Base-by-base conservation (phyloP, 768 basidiomycete genomes). In the Lepiota venenata region DNA sequence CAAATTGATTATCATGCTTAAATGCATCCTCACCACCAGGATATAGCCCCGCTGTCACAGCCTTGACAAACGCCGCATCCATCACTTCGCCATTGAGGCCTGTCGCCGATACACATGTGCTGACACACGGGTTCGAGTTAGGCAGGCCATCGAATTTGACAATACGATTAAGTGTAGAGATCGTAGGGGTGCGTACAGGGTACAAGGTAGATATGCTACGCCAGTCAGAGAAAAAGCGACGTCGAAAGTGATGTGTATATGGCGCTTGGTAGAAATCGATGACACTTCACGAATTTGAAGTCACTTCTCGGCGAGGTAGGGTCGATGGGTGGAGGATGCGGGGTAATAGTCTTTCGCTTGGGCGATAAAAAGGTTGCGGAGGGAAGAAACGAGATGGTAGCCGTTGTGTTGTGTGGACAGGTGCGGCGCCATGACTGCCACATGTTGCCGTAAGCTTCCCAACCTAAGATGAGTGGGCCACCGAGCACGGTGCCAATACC, bases 211-310 rank as follows among this genome's bases (percentile, higher is more conserved):
- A 82, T 55, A 98, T 85, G 0, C 88, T 90, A 16, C 95, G 77
- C 91, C 93, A 97, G 69, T 99, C 96, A 14, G 91, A 92, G 80
- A 97, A 98, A 70, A 97, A 98, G 69, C 93, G 94, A 10, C 95
- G 94, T 65, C 98, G 97, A 25, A 80, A 79, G 63, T 89, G 85
- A 60, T 88, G 93, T n/a, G 88, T 85, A 71, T 91, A 88, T 0
- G 96, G 93, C 32, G 82, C 74, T 29, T 72, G 63, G 69, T 96
- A 99, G 64, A 89, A 94, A 63, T 95, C 85, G 57, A 83, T 78
- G 4, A 75, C 73, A 47, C 82, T 90, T 84, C 11, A 74, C 73
- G 67, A 98, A 98, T 0, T 66, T 61, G 63, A 93, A 88, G 56
- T 88, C 84, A 20, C 76, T 68, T 32, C 80, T 80, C 12, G 68